Evolutionary conservation across 1,284 basidiomycete species (phyloP).

Genomic region (Puccinia coronata): DNA sequence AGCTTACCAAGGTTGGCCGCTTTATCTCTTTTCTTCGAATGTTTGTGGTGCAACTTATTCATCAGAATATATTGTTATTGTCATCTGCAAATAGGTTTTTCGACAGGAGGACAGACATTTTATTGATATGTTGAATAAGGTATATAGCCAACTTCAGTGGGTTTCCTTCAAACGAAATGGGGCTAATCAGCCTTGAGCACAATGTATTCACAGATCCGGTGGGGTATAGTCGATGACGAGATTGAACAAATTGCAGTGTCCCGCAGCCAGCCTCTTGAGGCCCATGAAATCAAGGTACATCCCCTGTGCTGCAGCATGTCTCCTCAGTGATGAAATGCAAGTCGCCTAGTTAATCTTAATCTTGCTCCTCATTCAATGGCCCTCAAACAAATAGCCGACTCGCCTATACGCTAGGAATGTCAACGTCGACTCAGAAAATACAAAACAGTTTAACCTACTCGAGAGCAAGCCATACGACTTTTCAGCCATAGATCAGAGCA

Average conservation of each 20-base stretch:
- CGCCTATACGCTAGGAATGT: constrained; percentile 52
- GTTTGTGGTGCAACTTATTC: not conserved
- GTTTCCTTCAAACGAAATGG: not conserved
- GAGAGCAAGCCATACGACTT: constrained; percentile 48
- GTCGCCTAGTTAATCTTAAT: not conserved
- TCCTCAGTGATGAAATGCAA: constrained; percentile 28
- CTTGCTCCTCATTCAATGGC: not conserved
- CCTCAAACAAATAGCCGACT: constrained; percentile 51
- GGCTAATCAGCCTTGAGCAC: not conserved
- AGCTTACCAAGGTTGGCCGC: constrained; percentile 26
- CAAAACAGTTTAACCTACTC: constrained; percentile 51
- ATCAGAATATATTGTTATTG: not conserved
- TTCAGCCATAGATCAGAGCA: constrained; percentile 49
- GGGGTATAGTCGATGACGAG: constrained; percentile 52
- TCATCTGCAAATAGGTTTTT: constrained; percentile 51
- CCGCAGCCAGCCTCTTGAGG: constrained; percentile 50
- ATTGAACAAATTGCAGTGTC: constrained; percentile 47
- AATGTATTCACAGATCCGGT: constrained; percentile 48
- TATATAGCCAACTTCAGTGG: not conserved
- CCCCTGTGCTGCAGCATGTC: constrained; percentile 42
- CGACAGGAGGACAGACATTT: constrained; percentile 53
- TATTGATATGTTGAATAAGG: constrained; percentile 53
- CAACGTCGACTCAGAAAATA: constrained; percentile 52
- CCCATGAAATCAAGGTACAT: constrained; percentile 46
- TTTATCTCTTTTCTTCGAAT: not conserved